Conservation (phyloP, 2,329 filamentous ascomycete genomes). For the Ophiostoma australiae region DNA sequence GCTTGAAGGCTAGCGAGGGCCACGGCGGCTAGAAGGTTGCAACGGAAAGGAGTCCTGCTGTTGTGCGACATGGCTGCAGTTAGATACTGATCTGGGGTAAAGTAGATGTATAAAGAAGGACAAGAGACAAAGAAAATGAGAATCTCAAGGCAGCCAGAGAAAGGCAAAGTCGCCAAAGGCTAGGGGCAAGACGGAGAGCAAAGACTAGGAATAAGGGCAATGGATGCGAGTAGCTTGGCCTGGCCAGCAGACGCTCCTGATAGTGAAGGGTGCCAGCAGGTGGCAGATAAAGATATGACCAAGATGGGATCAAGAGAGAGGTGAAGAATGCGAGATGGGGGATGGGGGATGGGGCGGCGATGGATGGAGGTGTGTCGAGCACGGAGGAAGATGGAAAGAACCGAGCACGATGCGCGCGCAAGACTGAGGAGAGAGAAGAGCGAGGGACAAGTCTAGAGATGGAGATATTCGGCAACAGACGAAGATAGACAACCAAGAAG, state of each 20-base stretch:
- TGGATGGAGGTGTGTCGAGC: neutral
- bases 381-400: neutral
- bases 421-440: neutral
- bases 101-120: neutral
- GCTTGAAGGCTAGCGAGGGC: neutral
- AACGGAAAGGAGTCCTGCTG: conserved; percentile 40
- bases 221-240: conserved; percentile 18
- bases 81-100: conserved; percentile 42
- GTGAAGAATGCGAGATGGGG: neutral
- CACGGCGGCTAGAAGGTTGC: no score
- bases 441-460: neutral
- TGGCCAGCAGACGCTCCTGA: conserved; percentile 9
- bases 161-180: conserved; percentile 35
- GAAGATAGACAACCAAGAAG: neutral
- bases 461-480: neutral
- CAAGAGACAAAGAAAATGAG: neutral
- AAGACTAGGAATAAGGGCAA: conserved; percentile 21
- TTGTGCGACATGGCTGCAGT: conserved; percentile 50
- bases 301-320: neutral
- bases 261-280: neutral
- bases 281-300: neutral
- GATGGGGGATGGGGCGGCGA: neutral
- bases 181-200: conserved; percentile 13
- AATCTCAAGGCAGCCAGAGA: conserved; percentile 28
- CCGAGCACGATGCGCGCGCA: neutral